Evolutionary conservation across 805 yeast species (phyloP), one percentile per base, ranked within the genome.

Genomic region (Blastobotrys parvus): DNA sequence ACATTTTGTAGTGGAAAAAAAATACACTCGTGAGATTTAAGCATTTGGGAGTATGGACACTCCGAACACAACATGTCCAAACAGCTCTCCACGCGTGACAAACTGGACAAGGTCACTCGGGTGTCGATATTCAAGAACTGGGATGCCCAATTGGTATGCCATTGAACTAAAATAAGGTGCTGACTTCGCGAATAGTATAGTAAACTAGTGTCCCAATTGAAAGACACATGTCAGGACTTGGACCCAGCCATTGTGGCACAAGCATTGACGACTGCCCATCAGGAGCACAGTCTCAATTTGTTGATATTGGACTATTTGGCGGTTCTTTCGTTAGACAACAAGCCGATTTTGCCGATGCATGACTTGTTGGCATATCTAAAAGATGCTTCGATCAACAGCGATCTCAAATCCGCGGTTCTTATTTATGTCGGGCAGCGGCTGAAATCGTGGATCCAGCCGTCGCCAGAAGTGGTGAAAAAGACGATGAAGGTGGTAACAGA

Each of bases 121-220:
- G 49, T 48, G 19, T 39, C 46, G 3, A 48, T 51, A 19, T 21
- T 34, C 21, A 49, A 49, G 36, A 35, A 45, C 37, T 51, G 55
- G 55, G 35, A 23, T 15, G 42, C 36, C 7, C 47, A 41, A 30
- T 27, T 41, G 23, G 52, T 48, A 44, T 2, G 52, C 11, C 35
- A 7, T 3, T 20, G 15, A 6, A 22, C 13, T 13, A 21, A 18
- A 29, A 17, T 16, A 11, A 3, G 31, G 3, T 36, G 39, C 30
- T 36, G n/a, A 21, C 32, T n/a, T 16, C 33, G 16, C 20, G 23
- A 11, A 16, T 29, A 57, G 40, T 61, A 52, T 41, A 41, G 39
- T 8, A 54, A 61, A 20, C 49, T 60, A 16, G 56, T 53, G 19
- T 31, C 42, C 32, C 64, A 61, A 44, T 46, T 61, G 22, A 55